These are phyloP conservation scores for Saccharomycopsis selenospora DNA, from an alignment of 805 yeast species.

Conservation along the genomic window DNA sequence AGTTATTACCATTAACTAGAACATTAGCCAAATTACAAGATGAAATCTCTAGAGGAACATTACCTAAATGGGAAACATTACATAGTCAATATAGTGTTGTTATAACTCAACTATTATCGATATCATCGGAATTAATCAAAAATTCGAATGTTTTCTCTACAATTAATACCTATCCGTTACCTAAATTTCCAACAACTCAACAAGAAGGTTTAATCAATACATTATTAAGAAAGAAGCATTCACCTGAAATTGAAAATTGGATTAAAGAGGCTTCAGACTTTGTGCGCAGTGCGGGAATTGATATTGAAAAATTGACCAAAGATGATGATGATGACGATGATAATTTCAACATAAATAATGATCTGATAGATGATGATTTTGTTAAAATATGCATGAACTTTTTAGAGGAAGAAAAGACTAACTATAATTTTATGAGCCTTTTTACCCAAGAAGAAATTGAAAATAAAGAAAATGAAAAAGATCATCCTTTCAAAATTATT, in stretches of 20 bases:
- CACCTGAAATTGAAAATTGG: slow-evolving; percentile 92
- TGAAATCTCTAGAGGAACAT: slow-evolving; percentile 34
- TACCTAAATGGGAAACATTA: slow-evolving; percentile 52
- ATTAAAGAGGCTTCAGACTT: slow-evolving; percentile 37
- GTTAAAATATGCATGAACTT: slow-evolving; percentile 14
- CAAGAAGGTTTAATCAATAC: slow-evolving; percentile 81
- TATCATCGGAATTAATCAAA: slow-evolving; percentile 60
- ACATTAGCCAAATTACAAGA: slow-evolving; percentile 51
- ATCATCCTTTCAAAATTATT: slow-evolving; percentile 12
- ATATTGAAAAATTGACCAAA: slow-evolving; percentile 1
- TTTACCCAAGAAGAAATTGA: slow-evolving; percentile 20
- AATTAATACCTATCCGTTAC: slow-evolving; percentile 78
- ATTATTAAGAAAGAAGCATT: slow-evolving; percentile 72
- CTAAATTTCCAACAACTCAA: slow-evolving; percentile 76
- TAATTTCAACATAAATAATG: too few species aligned
- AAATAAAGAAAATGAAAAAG: slow-evolving; percentile 5
- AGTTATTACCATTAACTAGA: slow-evolving; percentile 36
- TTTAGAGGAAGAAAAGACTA: slow-evolving; percentile 9
- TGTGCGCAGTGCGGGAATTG: slow-evolving; percentile 9
- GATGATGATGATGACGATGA: background rate
- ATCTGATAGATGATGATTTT: slow-evolving; percentile 5
- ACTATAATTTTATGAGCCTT: slow-evolving; percentile 16
- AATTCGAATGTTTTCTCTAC: slow-evolving; percentile 51
- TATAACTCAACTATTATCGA: slow-evolving; percentile 71
- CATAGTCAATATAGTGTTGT: slow-evolving; percentile 82